Evolutionary conservation across 768 basidiomycete genomes (phyloP).

Genomic region (Suillus fuscotomentosus): DNA sequence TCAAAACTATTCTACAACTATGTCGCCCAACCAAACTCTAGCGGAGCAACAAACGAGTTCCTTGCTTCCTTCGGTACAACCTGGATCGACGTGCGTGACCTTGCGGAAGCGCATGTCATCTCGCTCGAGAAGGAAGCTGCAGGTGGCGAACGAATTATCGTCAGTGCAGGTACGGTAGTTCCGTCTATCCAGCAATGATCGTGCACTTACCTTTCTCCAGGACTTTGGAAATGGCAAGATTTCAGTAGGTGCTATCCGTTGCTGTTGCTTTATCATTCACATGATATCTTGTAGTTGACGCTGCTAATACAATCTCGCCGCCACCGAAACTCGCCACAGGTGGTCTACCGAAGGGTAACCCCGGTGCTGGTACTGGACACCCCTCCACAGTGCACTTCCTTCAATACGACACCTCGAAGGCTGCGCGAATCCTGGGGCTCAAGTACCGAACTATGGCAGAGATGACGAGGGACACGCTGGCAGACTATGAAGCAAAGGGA

Average conservation of each 20-base stretch:
- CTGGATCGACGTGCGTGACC: constrained; percentile 56
- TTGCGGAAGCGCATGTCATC: constrained; percentile 50
- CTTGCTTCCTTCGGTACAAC: constrained; percentile 22
- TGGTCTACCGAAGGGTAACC: constrained; percentile 31
- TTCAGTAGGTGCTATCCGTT: constrained; percentile 19
- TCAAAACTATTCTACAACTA: constrained; percentile 32
- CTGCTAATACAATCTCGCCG: constrained; percentile 33
- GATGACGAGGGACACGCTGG: constrained; percentile 38
- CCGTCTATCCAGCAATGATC: not conserved
- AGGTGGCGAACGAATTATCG: constrained; percentile 56
- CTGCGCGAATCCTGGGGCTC: constrained; percentile 38
- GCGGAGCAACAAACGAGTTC: constrained; percentile 23
- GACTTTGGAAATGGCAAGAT: constrained; percentile 31
- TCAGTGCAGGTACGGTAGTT: constrained; percentile 31
- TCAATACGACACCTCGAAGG: constrained; percentile 37
- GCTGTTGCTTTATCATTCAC: not conserved
- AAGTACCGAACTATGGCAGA: constrained; percentile 40
- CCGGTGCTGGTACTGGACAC: constrained; percentile 30
- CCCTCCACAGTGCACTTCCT: constrained; percentile 24
- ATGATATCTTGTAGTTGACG: constrained; percentile 30
- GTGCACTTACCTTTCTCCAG: constrained; percentile 9
- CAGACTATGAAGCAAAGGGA: constrained; percentile 42
- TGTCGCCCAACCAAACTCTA: constrained; percentile 24
- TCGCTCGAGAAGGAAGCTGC: constrained; percentile 53
- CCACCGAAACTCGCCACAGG: constrained; percentile 26